These are phyloP conservation scores for Litsea cubeba DNA, from an alignment of 164 flowering plant species.

Conservation along the genomic window DNA sequence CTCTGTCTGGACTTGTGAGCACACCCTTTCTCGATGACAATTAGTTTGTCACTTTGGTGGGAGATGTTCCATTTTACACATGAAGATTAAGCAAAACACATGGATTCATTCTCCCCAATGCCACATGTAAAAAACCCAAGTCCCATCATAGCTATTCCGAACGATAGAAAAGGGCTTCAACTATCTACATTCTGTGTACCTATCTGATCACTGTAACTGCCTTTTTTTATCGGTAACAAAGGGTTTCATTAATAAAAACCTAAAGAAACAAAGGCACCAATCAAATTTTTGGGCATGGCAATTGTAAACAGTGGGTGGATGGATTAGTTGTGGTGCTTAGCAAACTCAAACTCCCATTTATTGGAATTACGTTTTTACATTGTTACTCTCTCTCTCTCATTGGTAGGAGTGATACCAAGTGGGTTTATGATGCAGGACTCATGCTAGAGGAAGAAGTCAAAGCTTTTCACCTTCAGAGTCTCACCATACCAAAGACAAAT, in stretches of 20 bases:
- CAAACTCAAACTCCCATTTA: neutral
- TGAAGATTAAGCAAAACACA: too few relatives aligned
- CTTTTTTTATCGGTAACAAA: neutral
- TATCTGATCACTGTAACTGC: too few relatives aligned
- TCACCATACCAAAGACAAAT: slow-evolving; percentile 9
- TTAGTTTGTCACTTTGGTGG: too few relatives aligned
- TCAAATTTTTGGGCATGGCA: neutral
- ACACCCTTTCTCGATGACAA: too few relatives aligned
- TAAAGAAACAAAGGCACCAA: neutral
- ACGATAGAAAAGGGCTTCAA: too few relatives aligned
- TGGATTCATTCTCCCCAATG: too few relatives aligned
- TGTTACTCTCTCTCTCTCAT: neutral
- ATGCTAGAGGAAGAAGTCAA: slow-evolving; percentile 3
- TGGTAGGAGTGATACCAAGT: neutral
- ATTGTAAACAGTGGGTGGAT: neutral
- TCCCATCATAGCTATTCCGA: too few relatives aligned
- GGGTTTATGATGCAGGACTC: neutral
- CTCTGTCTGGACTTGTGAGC: too few relatives aligned
- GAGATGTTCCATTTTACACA: too few relatives aligned
- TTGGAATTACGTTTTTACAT: neutral
- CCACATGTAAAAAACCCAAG: too few relatives aligned
- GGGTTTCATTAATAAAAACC: neutral
- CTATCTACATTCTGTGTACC: too few relatives aligned
- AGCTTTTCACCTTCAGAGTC: slow-evolving; percentile 1
- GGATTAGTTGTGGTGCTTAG: neutral